Conservation (phyloP, 1,284 basidiomycete species). For the Sporisorium iseilematis-ciliati region DNA sequence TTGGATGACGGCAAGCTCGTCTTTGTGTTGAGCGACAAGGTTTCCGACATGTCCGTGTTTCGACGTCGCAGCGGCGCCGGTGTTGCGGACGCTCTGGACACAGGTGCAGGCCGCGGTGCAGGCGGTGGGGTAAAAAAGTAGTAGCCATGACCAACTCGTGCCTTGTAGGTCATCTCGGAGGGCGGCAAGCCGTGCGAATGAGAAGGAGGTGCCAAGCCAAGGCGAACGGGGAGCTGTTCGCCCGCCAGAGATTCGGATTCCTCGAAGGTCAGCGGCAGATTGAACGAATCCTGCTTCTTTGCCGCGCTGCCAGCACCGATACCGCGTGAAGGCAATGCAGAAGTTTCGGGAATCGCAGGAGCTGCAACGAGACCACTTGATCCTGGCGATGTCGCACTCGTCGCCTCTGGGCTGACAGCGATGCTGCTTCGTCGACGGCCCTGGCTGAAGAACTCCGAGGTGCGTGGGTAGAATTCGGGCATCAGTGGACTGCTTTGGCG, state of each 20-base stretch:
- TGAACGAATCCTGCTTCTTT: slow-evolving; percentile 32
- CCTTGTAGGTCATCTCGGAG: slow-evolving; percentile 41
- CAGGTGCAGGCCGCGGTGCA: neutral
- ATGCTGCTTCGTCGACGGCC: slow-evolving; percentile 36
- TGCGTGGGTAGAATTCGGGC: slow-evolving; percentile 48
- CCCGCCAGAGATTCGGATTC: slow-evolving; percentile 34
- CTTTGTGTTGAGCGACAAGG: slow-evolving; percentile 11
- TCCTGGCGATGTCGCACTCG: neutral
- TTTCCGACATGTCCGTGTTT: slow-evolving; percentile 23
- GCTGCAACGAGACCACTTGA: neutral
- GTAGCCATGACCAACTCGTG: slow-evolving; percentile 46
- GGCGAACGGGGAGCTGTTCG: slow-evolving; percentile 53
- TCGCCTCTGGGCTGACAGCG: slow-evolving; percentile 15
- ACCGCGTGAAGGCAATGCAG: neutral
- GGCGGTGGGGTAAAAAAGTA: slow-evolving; percentile 60
- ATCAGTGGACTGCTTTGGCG: slow-evolving; percentile 37
- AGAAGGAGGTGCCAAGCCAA: slow-evolving; percentile 56
- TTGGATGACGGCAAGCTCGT: neutral
- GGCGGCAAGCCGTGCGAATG: slow-evolving; percentile 26
- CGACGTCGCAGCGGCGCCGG: slow-evolving; percentile 13
- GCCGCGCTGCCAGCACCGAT: neutral
- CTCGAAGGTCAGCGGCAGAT: slow-evolving; percentile 32
- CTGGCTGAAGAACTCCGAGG: slow-evolving; percentile 51
- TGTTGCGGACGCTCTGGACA: neutral
- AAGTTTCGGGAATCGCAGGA: neutral